Percentiles rank a stretch among this genome's conserved stretches.
These are phyloP conservation scores for Rhizophora apiculata DNA, from an alignment of 345 rosid genomes.

Conservation along the genomic window DNA sequence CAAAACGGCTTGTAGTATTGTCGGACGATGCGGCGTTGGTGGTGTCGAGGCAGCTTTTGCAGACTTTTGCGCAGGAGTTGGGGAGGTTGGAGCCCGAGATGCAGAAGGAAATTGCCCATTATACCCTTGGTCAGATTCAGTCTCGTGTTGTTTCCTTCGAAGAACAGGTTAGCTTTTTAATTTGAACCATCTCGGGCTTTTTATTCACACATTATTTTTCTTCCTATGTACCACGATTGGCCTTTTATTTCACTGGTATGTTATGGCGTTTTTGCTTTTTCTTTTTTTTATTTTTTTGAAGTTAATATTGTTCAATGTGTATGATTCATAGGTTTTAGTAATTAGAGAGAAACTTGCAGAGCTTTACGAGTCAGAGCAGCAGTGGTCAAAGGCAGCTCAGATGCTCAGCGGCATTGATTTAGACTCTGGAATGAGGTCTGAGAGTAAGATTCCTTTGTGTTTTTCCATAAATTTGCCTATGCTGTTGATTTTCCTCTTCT, in stretches of 20 bases:
- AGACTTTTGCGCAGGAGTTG: constrained; percentile 77
- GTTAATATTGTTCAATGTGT: constrained; percentile 1
- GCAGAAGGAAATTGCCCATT: constrained; percentile 87
- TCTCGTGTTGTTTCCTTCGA: constrained; percentile 97
- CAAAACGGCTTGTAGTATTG: constrained; percentile 48
- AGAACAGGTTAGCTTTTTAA: constrained; percentile 65
- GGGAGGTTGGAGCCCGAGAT: constrained; percentile 73
- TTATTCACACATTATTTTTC: no score
- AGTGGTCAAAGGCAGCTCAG: constrained; percentile 97
- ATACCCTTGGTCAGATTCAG: constrained; percentile 91
- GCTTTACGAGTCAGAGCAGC: constrained; percentile 82
- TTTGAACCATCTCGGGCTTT: background rate
- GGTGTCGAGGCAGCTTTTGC: constrained; percentile 92
- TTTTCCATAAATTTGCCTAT: background rate
- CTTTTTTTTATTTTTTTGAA: background rate
- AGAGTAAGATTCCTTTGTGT: constrained; percentile 12
- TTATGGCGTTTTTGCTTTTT: background rate
- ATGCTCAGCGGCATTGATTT: constrained; percentile 98
- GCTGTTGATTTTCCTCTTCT: constrained; percentile 3
- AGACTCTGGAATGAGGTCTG: constrained; percentile 94
- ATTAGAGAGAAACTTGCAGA: constrained; percentile 96
- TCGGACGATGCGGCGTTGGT: constrained; percentile 92
- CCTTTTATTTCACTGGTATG: no score
- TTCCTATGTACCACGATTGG: no score
- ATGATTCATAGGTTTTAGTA: constrained; percentile 55